Conservation (phyloP, 2,329 filamentous ascomycete species). For the Pseudopithomyces chartarum region DNA sequence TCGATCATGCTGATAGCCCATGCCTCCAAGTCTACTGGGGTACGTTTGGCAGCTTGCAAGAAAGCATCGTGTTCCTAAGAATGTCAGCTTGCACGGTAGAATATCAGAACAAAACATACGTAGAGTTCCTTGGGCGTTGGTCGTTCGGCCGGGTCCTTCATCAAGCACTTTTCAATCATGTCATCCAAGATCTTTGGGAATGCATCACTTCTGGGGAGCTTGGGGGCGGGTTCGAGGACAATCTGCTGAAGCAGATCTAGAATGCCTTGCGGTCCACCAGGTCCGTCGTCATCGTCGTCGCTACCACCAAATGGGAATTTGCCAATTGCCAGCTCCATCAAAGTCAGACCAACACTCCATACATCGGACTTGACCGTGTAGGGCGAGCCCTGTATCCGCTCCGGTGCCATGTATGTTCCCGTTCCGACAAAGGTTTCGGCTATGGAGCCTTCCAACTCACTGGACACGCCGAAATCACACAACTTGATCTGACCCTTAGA, state of each 20-base stretch:
- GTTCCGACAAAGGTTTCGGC: conserved; percentile 98
- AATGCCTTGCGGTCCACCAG: conserved; percentile 83
- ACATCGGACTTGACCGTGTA: conserved; percentile 99
- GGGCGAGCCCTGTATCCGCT: conserved; percentile 94
- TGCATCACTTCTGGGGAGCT: conserved; percentile 93
- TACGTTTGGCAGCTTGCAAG: conserved; percentile 93
- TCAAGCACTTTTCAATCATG: conserved; percentile 94
- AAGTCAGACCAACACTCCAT: conserved; percentile 92
- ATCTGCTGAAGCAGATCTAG: conserved; percentile 96
- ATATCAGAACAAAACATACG: conserved; percentile 59
- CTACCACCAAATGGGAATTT: conserved; percentile 95
- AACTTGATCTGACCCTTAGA: conserved; percentile 94
- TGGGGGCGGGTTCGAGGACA: conserved; percentile 92
- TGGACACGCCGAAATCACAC: conserved; percentile 98
- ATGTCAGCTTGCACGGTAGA: conserved; percentile 8
- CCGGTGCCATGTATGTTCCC: conserved; percentile 98
- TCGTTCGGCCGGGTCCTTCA: conserved; percentile 84
- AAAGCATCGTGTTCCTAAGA: conserved; percentile 86
- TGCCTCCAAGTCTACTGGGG: conserved; percentile 88
- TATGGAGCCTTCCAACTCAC: conserved; percentile 95
- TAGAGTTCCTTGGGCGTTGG: conserved; percentile 94
- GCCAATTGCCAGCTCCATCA: conserved; percentile 98
- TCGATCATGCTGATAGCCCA: conserved; percentile 97
- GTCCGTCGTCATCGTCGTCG: conserved; percentile 69
- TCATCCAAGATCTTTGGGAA: conserved; percentile 95